Percentiles rank a stretch among this genome's conserved stretches.
Evolutionary conservation across 2,329 filamentous ascomycete species (phyloP).

Genomic region (Alternaria gaisen): DNA sequence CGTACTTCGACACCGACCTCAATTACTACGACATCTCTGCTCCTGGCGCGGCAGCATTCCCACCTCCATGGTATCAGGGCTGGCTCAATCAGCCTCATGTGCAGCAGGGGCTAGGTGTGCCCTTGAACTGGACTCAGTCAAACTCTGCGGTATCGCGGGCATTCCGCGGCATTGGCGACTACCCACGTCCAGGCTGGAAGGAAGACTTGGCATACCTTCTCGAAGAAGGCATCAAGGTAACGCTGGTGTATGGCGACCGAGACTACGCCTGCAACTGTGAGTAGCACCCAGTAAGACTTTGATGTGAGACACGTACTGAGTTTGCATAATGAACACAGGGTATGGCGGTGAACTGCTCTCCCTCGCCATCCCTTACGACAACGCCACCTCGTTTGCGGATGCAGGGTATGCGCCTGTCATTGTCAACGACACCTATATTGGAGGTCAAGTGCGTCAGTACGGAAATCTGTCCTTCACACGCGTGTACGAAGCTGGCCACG

Average conservation of each 20-base stretch:
- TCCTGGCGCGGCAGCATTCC: conserved; percentile 54
- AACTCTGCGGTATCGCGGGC: conserved; percentile 54
- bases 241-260: conserved; percentile 44
- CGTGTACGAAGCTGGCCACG: conserved; percentile 63
- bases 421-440: conserved; percentile 73
- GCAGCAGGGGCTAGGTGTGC: conserved; percentile 64
- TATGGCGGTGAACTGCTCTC: conserved; percentile 79
- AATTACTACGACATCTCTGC: conserved; percentile 68
- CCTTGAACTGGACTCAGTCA: conserved; percentile 64
- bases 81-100: conserved; percentile 67
- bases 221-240: conserved; percentile 54
- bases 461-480: conserved; percentile 69
- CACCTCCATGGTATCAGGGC: conserved; percentile 58
- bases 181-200: conserved; percentile 58
- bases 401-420: conserved; percentile 78
- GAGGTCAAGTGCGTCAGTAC: conserved; percentile 77
- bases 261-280: conserved; percentile 63
- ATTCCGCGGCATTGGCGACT: conserved; percentile 61
- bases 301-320: not conserved
- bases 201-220: conserved; percentile 63
- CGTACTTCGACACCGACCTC: conserved; percentile 56
- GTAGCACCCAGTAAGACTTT: not conserved
- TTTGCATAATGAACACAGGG: conserved; percentile 29
- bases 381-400: conserved; percentile 65
- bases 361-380: conserved; percentile 61